These are phyloP conservation scores for Colletotrichum sojae DNA, from an alignment of 2,329 filamentous ascomycete genomes.

Conservation along the genomic window DNA sequence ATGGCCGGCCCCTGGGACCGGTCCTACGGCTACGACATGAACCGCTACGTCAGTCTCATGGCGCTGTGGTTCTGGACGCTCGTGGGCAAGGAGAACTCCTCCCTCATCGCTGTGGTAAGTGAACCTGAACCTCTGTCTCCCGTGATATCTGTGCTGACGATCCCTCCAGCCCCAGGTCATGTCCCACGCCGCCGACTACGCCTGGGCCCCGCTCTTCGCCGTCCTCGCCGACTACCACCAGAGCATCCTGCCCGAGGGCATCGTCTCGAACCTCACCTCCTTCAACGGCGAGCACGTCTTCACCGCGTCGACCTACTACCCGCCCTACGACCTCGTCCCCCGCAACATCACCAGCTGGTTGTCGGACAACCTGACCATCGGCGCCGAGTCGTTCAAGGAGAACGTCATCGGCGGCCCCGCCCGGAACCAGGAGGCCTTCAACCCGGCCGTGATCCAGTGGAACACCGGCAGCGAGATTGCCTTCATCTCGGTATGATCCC, in stretches of 20 bases:
- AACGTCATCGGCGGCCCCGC: conserved; percentile 68
- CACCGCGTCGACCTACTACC: conserved; percentile 66
- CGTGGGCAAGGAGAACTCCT: conserved; percentile 62
- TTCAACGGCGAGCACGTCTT: conserved; percentile 70
- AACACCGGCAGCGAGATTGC: conserved; percentile 54
- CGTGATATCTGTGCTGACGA: no score
- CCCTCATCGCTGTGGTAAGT: conserved; percentile 50
- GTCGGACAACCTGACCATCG: conserved; percentile 69
- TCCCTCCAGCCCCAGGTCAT: conserved; percentile 62
- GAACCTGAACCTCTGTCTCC: conserved; percentile 1
- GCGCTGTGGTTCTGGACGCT: conserved; percentile 72
- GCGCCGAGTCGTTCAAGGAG: conserved; percentile 71
- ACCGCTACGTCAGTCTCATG: conserved; percentile 71
- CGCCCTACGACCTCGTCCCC: conserved; percentile 68
- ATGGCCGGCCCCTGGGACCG: conserved; percentile 77
- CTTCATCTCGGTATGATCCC: conserved; percentile 48
- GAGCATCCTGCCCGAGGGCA: conserved; percentile 58
- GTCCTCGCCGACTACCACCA: conserved; percentile 66
- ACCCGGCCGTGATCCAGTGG: conserved; percentile 74
- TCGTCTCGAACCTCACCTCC: conserved; percentile 56
- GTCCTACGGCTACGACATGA: conserved; percentile 75
- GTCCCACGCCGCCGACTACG: conserved; percentile 72
- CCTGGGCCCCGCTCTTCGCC: conserved; percentile 69
- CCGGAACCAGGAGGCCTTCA: conserved; percentile 66
- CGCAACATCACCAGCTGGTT: conserved; percentile 74